Percentiles rank a stretch among this genome's conserved stretches.
Conservation (phyloP, 305 asterid species). For the Solanum aculeatissimum region DNA sequence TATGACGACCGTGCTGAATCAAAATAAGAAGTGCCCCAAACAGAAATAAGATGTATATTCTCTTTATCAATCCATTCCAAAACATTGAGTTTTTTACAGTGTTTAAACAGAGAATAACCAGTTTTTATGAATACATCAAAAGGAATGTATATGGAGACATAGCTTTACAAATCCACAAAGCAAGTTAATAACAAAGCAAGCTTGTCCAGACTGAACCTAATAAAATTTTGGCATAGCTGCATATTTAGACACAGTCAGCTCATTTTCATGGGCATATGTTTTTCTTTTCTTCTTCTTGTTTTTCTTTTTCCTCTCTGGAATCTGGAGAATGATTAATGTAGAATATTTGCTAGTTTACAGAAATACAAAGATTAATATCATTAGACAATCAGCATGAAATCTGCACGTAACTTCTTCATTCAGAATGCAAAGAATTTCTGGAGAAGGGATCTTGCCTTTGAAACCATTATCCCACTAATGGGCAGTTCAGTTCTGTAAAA, state of each 20-base stretch:
- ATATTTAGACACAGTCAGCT: not conserved
- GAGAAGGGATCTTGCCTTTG: slow-evolving; percentile 37
- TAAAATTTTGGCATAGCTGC: not conserved
- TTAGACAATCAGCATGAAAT: not conserved
- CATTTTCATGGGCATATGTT: not conserved
- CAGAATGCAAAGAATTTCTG: not conserved
- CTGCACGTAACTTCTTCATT: not conserved
- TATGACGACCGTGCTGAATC: not conserved
- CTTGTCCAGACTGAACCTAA: not conserved
- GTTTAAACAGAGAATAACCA: not conserved
- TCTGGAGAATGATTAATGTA: not conserved
- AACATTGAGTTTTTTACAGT: not conserved
- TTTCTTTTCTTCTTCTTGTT: not conserved
- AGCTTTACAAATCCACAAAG: not conserved
- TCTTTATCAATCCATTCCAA: not conserved
- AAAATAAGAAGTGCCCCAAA: not conserved
- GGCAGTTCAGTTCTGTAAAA: slow-evolving; percentile 43
- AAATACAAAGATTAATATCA: not conserved
- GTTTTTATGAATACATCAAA: not conserved
- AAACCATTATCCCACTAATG: slow-evolving; percentile 29
- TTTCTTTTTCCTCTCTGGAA: not conserved
- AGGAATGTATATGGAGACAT: not conserved
- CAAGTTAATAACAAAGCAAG: not conserved
- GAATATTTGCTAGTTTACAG: not conserved
- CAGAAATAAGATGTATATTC: not conserved